Evolutionary conservation across 179 eudicot genomes (phyloP).

Genomic region (Drosera spatulata): DNA sequence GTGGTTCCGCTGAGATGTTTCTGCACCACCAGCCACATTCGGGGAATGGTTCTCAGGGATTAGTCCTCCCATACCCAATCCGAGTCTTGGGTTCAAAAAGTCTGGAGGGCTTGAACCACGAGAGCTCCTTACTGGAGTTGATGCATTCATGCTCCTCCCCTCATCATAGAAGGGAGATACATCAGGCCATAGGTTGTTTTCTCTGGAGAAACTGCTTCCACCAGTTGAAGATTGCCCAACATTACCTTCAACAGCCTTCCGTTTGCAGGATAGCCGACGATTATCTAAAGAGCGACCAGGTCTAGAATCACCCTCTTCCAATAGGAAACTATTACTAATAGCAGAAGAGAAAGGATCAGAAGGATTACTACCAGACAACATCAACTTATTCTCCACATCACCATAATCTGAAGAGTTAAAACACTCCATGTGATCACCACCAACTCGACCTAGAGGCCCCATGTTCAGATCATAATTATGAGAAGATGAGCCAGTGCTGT

Average conservation of each 20-base stretch:
- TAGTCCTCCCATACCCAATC: slow-evolving; percentile 35
- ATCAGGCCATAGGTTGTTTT: slow-evolving; percentile 33
- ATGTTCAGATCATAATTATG: slow-evolving; percentile 32
- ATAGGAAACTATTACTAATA: slow-evolving; percentile 30
- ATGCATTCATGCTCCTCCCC: slow-evolving; percentile 16
- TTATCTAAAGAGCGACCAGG: slow-evolving; percentile 51
- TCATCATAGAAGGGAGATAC: slow-evolving; percentile 30
- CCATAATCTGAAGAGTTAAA: slow-evolving; percentile 25
- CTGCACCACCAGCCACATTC: slow-evolving; percentile 25
- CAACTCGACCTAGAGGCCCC: slow-evolving; percentile 21
- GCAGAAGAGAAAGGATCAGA: slow-evolving; percentile 39
- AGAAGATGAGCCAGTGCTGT: slow-evolving; percentile 22
- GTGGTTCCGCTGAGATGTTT: slow-evolving; percentile 39
- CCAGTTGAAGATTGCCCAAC: slow-evolving; percentile 59
- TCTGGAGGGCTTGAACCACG: slow-evolving; percentile 17
- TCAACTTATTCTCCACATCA: slow-evolving; percentile 20
- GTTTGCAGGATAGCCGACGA: slow-evolving; percentile 59
- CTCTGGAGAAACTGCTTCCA: slow-evolving; percentile 42
- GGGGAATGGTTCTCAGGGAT: slow-evolving; percentile 26
- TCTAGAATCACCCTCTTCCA: slow-evolving; percentile 44
- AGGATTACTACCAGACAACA: slow-evolving; percentile 32
- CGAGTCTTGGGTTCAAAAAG: slow-evolving; percentile 40
- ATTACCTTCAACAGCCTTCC: slow-evolving; percentile 62
- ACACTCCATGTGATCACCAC: slow-evolving; percentile 27
- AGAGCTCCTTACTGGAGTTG: slow-evolving; percentile 25